Evolutionary conservation across 2,329 filamentous ascomycete species (phyloP).

Genomic region (Onygena corvina): DNA sequence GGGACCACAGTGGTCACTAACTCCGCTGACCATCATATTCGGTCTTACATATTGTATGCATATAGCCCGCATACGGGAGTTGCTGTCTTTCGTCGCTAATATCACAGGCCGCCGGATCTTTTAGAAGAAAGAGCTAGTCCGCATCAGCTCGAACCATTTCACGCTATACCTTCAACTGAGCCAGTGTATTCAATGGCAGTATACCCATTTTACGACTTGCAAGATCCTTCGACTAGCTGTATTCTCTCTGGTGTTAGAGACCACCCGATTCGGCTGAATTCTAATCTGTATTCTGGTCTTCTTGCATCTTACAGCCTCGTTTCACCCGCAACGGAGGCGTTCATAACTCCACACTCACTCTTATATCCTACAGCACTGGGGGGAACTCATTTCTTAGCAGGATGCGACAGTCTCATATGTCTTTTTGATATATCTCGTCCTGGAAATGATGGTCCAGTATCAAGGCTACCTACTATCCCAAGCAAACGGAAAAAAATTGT

Average conservation of each 20-base stretch:
- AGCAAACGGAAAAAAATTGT: constrained; percentile 37
- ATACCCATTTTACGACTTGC: constrained; percentile 44
- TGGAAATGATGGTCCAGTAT: constrained; percentile 36
- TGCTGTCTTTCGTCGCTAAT: not conserved
- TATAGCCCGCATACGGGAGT: not conserved
- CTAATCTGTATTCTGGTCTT: constrained; percentile 39
- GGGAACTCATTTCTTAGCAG: constrained; percentile 45
- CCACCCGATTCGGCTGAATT: constrained; percentile 46
- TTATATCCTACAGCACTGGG: constrained; percentile 37
- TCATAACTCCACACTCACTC: constrained; percentile 44
- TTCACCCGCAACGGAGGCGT: constrained; percentile 44
- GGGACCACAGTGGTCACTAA: constrained; percentile 47
- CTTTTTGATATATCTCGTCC: constrained; percentile 44
- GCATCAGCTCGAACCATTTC: constrained; percentile 36
- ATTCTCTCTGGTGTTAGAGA: constrained; percentile 43
- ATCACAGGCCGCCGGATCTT: constrained; percentile 36
- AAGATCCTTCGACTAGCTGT: constrained; percentile 38
- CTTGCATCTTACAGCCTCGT: constrained; percentile 45
- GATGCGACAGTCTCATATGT: constrained; percentile 42
- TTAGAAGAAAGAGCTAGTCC: constrained; percentile 30
- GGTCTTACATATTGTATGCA: constrained; percentile 43
- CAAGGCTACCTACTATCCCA: constrained; percentile 38
- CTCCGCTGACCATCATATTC: constrained; percentile 40
- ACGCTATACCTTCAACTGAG: constrained; percentile 35
- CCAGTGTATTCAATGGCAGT: constrained; percentile 43